A percentile compares a stretch with the other conserved stretches of the same genome.
Conservation (phyloP, 2,329 filamentous ascomycete genomes). For the Hypoxylon sp. region DNA sequence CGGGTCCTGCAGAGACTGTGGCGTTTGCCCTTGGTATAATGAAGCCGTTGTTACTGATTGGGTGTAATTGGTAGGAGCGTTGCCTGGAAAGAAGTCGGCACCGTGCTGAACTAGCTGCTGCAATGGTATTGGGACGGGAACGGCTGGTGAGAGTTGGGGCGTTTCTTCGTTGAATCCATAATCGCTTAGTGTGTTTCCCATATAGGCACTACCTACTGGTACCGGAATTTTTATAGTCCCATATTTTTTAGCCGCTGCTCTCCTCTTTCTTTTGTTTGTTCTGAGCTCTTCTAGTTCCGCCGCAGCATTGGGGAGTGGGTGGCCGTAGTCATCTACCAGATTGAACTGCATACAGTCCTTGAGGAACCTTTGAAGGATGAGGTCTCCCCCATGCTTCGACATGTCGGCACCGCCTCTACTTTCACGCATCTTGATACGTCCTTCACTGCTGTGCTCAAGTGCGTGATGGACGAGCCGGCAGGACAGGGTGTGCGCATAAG, state of each 20-base stretch:
- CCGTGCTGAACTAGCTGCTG: background rate
- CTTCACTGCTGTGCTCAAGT: conserved; percentile 29
- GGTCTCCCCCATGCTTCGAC: conserved; percentile 48
- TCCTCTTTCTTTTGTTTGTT: background rate
- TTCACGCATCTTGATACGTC: conserved; percentile 37
- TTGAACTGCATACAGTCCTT: conserved; percentile 23
- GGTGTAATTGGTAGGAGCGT: background rate
- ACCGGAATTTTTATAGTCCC: background rate
- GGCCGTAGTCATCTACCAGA: conserved; percentile 40
- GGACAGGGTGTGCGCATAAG: conserved; percentile 38
- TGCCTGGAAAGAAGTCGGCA: background rate
- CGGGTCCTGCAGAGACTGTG: background rate
- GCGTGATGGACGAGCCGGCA: conserved; percentile 38
- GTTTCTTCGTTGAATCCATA: too few relatives aligned
- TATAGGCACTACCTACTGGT: background rate
- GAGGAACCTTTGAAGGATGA: conserved; percentile 34
- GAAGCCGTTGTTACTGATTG: background rate
- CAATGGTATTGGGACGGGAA: background rate
- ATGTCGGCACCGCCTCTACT: conserved; percentile 44
- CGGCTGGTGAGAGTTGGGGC: background rate
- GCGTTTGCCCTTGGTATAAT: background rate
- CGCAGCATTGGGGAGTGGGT: conserved; percentile 35
- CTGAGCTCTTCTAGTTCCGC: conserved; percentile 5
- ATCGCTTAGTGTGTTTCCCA: background rate
- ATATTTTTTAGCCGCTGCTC: background rate